A percentile compares a stretch with the other conserved stretches of the same genome.
Evolutionary conservation across 108 stramenopile species (phyloP).

Genomic region (Pseudonitzschia multiseries): DNA sequence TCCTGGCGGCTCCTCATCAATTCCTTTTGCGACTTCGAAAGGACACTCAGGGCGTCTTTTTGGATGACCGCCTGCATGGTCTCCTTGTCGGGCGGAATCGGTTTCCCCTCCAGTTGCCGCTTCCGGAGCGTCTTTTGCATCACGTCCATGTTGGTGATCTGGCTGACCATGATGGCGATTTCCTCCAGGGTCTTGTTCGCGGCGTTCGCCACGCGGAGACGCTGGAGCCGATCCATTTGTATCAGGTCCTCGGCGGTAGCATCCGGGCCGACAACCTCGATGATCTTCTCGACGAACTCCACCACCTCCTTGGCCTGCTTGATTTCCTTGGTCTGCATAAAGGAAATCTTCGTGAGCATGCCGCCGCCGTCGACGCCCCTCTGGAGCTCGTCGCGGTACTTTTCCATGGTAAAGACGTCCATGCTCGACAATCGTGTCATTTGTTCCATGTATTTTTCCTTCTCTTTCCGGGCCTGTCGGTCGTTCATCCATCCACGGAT

Average conservation of each 20-base stretch:
- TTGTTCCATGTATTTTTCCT: slow-evolving; percentile 65
- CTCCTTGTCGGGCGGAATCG: slow-evolving; percentile 59
- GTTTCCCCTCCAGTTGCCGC: slow-evolving; percentile 54
- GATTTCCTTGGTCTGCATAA: slow-evolving; percentile 57
- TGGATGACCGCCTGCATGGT: slow-evolving; percentile 68
- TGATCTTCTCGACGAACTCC: slow-evolving; percentile 45
- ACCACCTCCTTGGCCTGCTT: slow-evolving; percentile 66
- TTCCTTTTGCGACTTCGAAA: slow-evolving; percentile 64
- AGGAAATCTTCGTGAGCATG: slow-evolving; percentile 68
- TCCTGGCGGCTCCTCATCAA: slow-evolving; percentile 44
- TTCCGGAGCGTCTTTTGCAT: slow-evolving; percentile 81
- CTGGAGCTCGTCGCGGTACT: slow-evolving; percentile 66
- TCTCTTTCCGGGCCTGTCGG: slow-evolving; percentile 49
- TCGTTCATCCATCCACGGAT: slow-evolving; percentile 50
- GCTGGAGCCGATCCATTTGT: slow-evolving; percentile 55
- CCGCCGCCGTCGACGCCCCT: slow-evolving; percentile 44
- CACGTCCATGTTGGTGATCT: slow-evolving; percentile 73
- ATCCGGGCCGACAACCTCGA: slow-evolving; percentile 55
- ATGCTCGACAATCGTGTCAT: slow-evolving; percentile 65
- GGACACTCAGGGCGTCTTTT: slow-evolving; percentile 53
- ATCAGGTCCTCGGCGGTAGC: slow-evolving; percentile 53
- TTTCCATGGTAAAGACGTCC: slow-evolving; percentile 57
- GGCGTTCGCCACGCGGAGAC: slow-evolving; percentile 41
- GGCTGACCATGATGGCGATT: slow-evolving; percentile 54
- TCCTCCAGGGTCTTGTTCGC: slow-evolving; percentile 64